phyloP scores from a whole-genome alignment of 1,139 yeast genomes.

The Yamadazyma jaroonii region DNA sequence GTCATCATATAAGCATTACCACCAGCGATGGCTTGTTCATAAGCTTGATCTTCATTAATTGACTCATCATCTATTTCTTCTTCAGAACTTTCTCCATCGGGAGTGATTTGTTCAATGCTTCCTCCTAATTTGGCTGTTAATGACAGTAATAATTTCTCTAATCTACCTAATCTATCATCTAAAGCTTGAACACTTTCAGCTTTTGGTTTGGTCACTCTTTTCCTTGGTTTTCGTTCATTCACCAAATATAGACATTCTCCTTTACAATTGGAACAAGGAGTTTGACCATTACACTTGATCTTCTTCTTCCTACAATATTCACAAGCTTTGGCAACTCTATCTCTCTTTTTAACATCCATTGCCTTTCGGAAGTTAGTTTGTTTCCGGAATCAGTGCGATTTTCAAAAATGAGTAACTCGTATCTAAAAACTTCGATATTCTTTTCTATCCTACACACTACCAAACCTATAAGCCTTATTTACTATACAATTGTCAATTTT shows the following conservation, averaged over 20 bases:
- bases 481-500: too few relatives aligned
- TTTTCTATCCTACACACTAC: not conserved
- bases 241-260: slow-evolving; percentile 19
- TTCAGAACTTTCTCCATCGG: not conserved
- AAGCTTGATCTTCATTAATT: slow-evolving; percentile 1
- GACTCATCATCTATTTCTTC: not conserved
- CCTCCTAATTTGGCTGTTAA: slow-evolving; percentile 10
- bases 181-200: slow-evolving; percentile 8
- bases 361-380: not conserved
- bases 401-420: too few relatives aligned
- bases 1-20: slow-evolving; percentile 1
- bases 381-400: not conserved
- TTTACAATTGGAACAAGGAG: slow-evolving; percentile 39
- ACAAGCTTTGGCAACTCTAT: slow-evolving; percentile 43
- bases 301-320: slow-evolving; percentile 44
- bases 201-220: slow-evolving; percentile 4
- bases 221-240: slow-evolving; percentile 16
- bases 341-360: slow-evolving; percentile 17
- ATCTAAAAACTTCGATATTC: too few relatives aligned
- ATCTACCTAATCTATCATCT: slow-evolving; percentile 12
- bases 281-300: slow-evolving; percentile 43
- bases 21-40: not conserved
- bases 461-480: too few relatives aligned
- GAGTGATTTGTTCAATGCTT: not conserved
- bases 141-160: slow-evolving; percentile 10